Evolutionary conservation across 345 rosid species (phyloP).

Genomic region (Pistacia integerrima): DNA sequence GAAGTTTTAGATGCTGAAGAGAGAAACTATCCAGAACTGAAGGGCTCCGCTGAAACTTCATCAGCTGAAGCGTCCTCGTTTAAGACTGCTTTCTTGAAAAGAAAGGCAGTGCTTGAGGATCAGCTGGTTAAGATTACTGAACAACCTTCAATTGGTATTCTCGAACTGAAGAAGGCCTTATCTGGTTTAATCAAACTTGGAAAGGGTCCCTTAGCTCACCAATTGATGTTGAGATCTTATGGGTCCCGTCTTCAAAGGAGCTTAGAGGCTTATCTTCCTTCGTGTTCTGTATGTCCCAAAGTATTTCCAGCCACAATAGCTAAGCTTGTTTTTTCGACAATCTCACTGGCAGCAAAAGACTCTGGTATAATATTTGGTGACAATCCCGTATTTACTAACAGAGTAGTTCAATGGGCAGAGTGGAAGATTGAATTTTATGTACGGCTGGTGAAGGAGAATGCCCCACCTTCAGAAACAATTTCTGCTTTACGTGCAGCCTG

Average conservation of each 20-base stretch:
- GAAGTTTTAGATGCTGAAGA: slow-evolving; percentile 75
- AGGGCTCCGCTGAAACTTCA: slow-evolving; percentile 52
- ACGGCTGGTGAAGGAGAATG: slow-evolving; percentile 79
- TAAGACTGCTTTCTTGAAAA: slow-evolving; percentile 55
- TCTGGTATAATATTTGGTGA: slow-evolving; percentile 82
- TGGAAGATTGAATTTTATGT: slow-evolving; percentile 86
- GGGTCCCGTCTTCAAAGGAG: slow-evolving; percentile 61
- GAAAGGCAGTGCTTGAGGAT: slow-evolving; percentile 72
- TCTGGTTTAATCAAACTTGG: slow-evolving; percentile 74
- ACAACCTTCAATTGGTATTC: slow-evolving; percentile 55
- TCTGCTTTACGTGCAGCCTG: slow-evolving; percentile 80
- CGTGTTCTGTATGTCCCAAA: slow-evolving; percentile 69
- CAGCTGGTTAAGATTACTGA: slow-evolving; percentile 67
- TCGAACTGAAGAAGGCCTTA: slow-evolving; percentile 62
- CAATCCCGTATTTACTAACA: slow-evolving; percentile 76
- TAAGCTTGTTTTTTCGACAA: slow-evolving; percentile 73
- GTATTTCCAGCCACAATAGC: slow-evolving; percentile 78
- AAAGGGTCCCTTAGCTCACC: slow-evolving; percentile 86
- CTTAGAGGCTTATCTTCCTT: slow-evolving; percentile 68
- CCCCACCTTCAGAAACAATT: slow-evolving; percentile 75
- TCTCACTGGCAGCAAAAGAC: slow-evolving; percentile 68
- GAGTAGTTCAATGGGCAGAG: slow-evolving; percentile 95
- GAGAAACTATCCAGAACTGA: slow-evolving; percentile 58
- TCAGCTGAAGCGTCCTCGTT: slow-evolving; percentile 47
- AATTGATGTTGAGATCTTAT: slow-evolving; percentile 57